Conservation (phyloP, 2,329 filamentous ascomycete species). For the Fusarium scirpi region DNA sequence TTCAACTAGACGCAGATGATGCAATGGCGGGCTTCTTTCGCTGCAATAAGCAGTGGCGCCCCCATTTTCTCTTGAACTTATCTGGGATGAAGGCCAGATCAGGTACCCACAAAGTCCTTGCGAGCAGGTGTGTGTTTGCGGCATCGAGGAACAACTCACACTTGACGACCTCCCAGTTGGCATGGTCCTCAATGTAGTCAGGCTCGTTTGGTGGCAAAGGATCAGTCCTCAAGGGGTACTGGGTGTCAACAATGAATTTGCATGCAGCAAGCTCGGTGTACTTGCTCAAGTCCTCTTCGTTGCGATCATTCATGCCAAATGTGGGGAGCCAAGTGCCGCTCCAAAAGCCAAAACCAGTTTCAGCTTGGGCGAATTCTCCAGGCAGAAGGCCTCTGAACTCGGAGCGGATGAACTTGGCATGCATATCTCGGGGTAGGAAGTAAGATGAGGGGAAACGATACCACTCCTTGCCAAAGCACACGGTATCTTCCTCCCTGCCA, state of each 20-base stretch:
- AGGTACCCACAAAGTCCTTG: conserved; percentile 85
- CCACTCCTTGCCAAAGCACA: conserved; percentile 98
- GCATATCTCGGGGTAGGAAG: conserved; percentile 85
- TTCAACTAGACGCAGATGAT: not conserved
- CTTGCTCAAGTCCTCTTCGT: conserved; percentile 87
- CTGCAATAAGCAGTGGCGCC: conserved; percentile 85
- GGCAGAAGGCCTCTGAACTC: conserved; percentile 91
- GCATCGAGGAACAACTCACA: conserved; percentile 87
- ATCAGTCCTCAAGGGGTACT: conserved; percentile 71
- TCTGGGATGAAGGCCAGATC: conserved; percentile 76
- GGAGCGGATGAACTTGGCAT: conserved; percentile 89
- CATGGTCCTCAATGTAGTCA: conserved; percentile 77
- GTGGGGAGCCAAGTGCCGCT: conserved; percentile 87
- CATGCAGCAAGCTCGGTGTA: conserved; percentile 84
- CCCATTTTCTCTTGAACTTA: conserved; percentile 81
- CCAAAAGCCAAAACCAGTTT: conserved; percentile 76
- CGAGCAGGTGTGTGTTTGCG: conserved; percentile 76
- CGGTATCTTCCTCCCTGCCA: conserved; percentile 71
- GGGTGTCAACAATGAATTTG: conserved; percentile 88
- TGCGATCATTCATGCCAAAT: conserved; percentile 89
- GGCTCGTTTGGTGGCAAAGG: conserved; percentile 77
- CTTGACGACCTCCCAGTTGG: conserved; percentile 81
- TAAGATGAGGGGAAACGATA: conserved; percentile 96
- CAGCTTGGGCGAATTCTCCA: conserved; percentile 86
- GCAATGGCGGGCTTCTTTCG: conserved; percentile 55